phyloP scores from a whole-genome alignment of 768 basidiomycete species.

The Pleurotus tuber-regium region DNA sequence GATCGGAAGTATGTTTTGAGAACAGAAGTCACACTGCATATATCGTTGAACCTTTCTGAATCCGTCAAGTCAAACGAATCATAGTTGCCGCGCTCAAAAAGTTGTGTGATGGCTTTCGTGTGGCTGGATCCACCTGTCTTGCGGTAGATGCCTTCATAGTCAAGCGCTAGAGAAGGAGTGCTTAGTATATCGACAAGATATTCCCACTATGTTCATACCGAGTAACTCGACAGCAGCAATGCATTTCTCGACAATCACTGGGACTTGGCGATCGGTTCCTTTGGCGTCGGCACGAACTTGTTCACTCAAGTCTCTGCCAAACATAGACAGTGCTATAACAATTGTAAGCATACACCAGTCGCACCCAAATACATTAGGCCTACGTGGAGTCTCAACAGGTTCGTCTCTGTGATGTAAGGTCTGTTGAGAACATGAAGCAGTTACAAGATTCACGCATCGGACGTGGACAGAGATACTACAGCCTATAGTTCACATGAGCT shows the following conservation, averaged over 20 bases:
- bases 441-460: slow-evolving; percentile 74
- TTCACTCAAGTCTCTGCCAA: slow-evolving; percentile 84
- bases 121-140: slow-evolving; percentile 94
- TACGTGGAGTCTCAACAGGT: slow-evolving; percentile 33
- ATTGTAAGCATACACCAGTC: slow-evolving; percentile 14
- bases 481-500: slow-evolving; percentile 38
- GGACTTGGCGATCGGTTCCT: slow-evolving; percentile 63
- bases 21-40: slow-evolving; percentile 94
- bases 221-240: slow-evolving; percentile 88
- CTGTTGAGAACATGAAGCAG: slow-evolving; percentile 63
- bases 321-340: slow-evolving; percentile 77
- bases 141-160: slow-evolving; percentile 97
- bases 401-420: slow-evolving; percentile 30
- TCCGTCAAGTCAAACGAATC: slow-evolving; percentile 85
- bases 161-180: slow-evolving; percentile 56
- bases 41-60: slow-evolving; percentile 91
- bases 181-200: background rate
- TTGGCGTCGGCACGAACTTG: slow-evolving; percentile 72
- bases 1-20: slow-evolving; percentile 95
- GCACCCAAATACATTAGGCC: slow-evolving; percentile 18
- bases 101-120: slow-evolving; percentile 88
- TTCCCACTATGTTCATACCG: slow-evolving; percentile 47
- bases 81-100: slow-evolving; percentile 94
- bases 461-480: slow-evolving; percentile 88
- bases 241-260: slow-evolving; percentile 92